Evolutionary conservation across 768 basidiomycete species (phyloP).

Genomic region (Leucogyrophana mollusca): DNA sequence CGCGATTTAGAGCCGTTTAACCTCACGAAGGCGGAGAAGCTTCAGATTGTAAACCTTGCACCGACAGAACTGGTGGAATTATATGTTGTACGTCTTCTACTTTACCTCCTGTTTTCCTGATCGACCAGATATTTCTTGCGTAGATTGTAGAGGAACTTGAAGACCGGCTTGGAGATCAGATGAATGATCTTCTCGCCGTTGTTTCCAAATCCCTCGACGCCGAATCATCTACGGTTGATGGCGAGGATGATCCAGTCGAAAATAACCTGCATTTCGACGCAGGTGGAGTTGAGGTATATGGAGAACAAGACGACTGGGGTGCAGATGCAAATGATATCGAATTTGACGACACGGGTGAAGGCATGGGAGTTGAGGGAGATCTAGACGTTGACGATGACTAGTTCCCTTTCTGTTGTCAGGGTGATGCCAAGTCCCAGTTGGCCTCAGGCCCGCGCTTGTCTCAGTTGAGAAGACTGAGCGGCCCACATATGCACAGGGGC

Average conservation of each 20-base stretch:
- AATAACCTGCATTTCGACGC: background rate
- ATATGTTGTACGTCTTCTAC: constrained; percentile 69
- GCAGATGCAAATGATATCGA: constrained; percentile 48
- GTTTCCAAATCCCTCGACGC: constrained; percentile 45
- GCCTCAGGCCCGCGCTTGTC: too few species aligned
- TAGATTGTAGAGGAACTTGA: constrained; percentile 93
- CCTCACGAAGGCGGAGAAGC: constrained; percentile 88
- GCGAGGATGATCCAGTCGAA: background rate
- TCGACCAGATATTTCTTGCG: background rate
- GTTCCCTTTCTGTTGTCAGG: too few species aligned
- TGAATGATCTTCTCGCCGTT: constrained; percentile 61
- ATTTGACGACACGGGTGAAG: constrained; percentile 68
- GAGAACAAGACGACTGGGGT: constrained; percentile 27
- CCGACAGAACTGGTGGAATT: constrained; percentile 83
- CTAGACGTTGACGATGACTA: constrained; percentile 65
- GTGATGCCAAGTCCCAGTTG: too few species aligned
- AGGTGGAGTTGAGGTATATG: constrained; percentile 12
- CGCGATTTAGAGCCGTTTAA: constrained; percentile 63
- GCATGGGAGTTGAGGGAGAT: constrained; percentile 67
- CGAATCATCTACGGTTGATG: background rate
- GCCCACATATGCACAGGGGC: too few species aligned
- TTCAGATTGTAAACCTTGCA: constrained; percentile 88
- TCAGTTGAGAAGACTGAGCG: too few species aligned
- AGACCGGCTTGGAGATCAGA: constrained; percentile 69
- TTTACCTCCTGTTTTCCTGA: background rate